Base-by-base conservation (phyloP, 1,284 basidiomycete species). In the Rhizoctonia solani region DNA sequence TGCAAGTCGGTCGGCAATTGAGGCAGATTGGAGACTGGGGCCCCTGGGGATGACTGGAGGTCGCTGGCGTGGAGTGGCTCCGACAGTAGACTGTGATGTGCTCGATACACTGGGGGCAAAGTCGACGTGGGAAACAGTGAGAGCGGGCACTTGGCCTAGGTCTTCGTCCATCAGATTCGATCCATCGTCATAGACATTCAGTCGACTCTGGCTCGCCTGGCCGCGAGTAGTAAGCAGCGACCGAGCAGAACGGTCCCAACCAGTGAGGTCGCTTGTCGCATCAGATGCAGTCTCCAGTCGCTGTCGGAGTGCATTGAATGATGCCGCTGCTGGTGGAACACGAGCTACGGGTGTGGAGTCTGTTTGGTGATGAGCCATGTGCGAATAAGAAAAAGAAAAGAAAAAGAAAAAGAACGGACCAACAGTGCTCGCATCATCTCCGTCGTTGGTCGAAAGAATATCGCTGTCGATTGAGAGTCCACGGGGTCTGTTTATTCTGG, bases 191-290 rank as follows among this genome's bases (percentile, higher is more conserved):
- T 61, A 61, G 27, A 61, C 21, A 39, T 61, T 50, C 42, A 61
- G 32, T 32, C 46, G 41, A 19, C 46, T 49, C 6, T 44, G 39
- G 46, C 58, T 61, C 16, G 58, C 58, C 46, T 61, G 58, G 44
- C 58, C 58, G 16, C 58, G 58, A 16, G 58, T 61, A 14, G 58
- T 61, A 6, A 61, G 11, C 25, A 61, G 58, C 5, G 58, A 61
- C 21, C 58, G 58, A 21, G 44, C 58, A 49, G 58, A 50, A 19
- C 46, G 44, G 29, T 61, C 59, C 59, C 59, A 63, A 34, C 59
- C 59, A 25, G 59, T 63, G 47, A 52, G 46, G 42, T 63, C 59
- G 34, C 44, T 14, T 2, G 29, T 25, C 11, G 46, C 21, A 9
- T 63, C 59, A 1, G 59, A 63, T 23, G 34, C 47, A 47, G n/a